A percentile compares a stretch with the other conserved stretches of the same genome.
Evolutionary conservation across 1,284 basidiomycete species (phyloP).

Genomic region (Pyrrhoderma lamaoense): DNA sequence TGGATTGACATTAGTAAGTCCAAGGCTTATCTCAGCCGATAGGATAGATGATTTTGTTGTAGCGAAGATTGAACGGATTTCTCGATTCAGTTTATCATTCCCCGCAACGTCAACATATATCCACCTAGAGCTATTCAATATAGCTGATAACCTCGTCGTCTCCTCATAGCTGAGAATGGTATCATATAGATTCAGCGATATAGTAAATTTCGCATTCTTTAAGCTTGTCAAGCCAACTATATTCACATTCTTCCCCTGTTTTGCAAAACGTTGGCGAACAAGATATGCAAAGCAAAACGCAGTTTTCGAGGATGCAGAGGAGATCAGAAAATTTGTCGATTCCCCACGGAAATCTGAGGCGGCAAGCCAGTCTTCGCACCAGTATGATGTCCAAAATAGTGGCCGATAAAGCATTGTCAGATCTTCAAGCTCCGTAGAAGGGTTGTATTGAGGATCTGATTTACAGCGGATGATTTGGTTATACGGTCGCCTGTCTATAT

Average conservation of each 20-base stretch:
- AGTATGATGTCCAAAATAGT: constrained; percentile 62
- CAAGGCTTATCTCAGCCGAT: constrained; percentile 40
- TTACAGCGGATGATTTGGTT: constrained; percentile 55
- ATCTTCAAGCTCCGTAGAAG: constrained; percentile 41
- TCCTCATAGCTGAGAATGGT: constrained; percentile 44
- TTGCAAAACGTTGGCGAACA: constrained; percentile 36
- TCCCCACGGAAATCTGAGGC: constrained; percentile 38
- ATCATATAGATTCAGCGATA: constrained; percentile 44
- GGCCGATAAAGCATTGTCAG: constrained; percentile 60
- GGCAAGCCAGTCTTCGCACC: constrained; percentile 61
- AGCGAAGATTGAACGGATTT: constrained; percentile 35
- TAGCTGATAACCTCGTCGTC: constrained; percentile 25
- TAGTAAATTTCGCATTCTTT: constrained; percentile 47
- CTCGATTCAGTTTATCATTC: constrained; percentile 40
- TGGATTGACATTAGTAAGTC: constrained; percentile 47
- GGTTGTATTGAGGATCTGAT: constrained; percentile 43
- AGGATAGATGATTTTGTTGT: constrained; percentile 27
- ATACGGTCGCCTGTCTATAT: constrained; percentile 52
- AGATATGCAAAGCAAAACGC: constrained; percentile 58
- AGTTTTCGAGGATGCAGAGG: constrained; percentile 60
- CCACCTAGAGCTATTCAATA: constrained; percentile 31
- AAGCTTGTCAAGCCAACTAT: constrained; percentile 53
- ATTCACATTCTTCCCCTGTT: constrained; percentile 24
- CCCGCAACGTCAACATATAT: constrained; percentile 59
- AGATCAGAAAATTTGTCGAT: constrained; percentile 42